A percentile compares a stretch with the other conserved stretches of the same genome.
Evolutionary conservation across 2,329 filamentous ascomycete genomes (phyloP).

Genomic region (Fusarium agapanthi): DNA sequence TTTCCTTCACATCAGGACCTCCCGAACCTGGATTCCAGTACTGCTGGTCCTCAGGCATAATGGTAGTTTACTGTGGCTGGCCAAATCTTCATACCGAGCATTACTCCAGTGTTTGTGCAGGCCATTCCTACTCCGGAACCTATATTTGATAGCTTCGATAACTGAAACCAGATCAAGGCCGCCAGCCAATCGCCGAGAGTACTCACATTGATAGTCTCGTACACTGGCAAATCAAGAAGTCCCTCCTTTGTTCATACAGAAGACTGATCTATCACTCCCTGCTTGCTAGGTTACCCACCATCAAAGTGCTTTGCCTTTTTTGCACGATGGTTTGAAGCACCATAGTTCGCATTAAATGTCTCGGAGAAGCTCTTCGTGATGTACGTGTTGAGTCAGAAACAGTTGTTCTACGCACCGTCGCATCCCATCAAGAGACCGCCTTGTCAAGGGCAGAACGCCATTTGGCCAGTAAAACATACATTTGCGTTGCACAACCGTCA

Average conservation of each 20-base stretch:
- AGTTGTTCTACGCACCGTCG: conserved; percentile 20
- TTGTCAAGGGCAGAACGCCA: conserved; percentile 23
- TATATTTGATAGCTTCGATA: neutral
- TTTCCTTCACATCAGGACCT: neutral
- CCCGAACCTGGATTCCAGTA: neutral
- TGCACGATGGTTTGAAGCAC: neutral
- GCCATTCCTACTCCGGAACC: conserved; percentile 31
- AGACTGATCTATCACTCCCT: neutral
- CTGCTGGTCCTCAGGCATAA: conserved; percentile 12
- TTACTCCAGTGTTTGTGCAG: neutral
- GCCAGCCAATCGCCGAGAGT: neutral
- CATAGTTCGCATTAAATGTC: conserved; percentile 1
- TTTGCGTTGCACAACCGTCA: conserved; percentile 18
- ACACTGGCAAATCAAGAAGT: neutral
- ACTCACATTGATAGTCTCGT: neutral
- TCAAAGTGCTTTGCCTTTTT: neutral
- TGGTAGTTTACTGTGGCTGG: conserved; percentile 23
- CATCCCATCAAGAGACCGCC: conserved; percentile 5
- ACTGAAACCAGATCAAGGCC: neutral
- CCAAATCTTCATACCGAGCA: conserved; percentile 14
- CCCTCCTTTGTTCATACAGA: neutral
- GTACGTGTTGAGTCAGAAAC: neutral
- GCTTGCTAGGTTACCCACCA: neutral
- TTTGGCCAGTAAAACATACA: neutral
- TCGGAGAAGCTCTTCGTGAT: conserved; percentile 3